Conservation (phyloP, 495 filamentous ascomycete species). For the Parathielavia appendiculata region DNA sequence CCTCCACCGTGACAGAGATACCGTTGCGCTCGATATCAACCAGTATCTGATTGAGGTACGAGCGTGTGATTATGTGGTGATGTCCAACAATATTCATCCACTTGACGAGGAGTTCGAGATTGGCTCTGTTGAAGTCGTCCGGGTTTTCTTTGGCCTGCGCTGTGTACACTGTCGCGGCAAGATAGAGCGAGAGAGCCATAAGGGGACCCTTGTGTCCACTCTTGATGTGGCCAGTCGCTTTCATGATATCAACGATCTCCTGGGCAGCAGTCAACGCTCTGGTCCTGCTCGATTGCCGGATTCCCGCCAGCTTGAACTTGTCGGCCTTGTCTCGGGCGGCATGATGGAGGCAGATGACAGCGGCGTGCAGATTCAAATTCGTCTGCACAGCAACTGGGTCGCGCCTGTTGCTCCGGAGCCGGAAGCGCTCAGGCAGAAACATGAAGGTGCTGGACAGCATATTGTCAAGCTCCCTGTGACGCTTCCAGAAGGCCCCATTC, state of each 20-base stretch:
- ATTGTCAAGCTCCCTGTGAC: constrained; percentile 45
- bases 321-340: constrained; percentile 39
- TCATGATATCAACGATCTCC: constrained; percentile 44
- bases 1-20: constrained; percentile 19
- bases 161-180: constrained; percentile 39
- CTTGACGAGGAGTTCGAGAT: constrained; percentile 38
- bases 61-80: constrained; percentile 35
- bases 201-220: constrained; percentile 34
- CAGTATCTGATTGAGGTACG: constrained; percentile 39
- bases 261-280: constrained; percentile 36
- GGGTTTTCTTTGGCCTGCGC: constrained; percentile 30
- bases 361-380: constrained; percentile 43
- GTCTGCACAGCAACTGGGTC: constrained; percentile 39
- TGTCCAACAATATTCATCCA: constrained; percentile 37
- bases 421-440: constrained; percentile 41
- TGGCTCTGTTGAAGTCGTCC: constrained; percentile 15
- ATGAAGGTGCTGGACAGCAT: constrained; percentile 43
- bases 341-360: constrained; percentile 43
- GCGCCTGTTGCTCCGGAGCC: constrained; percentile 34
- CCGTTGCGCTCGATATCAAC: constrained; percentile 39
- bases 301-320: constrained; percentile 31
- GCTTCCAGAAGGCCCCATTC: constrained; percentile 41
- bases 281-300: constrained; percentile 31
- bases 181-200: constrained; percentile 40
- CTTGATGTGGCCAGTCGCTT: constrained; percentile 30